A percentile compares a stretch with the other conserved stretches of the same genome.
Conservation (phyloP, 306 rosid genomes). For the Trifolium pratense region DNA sequence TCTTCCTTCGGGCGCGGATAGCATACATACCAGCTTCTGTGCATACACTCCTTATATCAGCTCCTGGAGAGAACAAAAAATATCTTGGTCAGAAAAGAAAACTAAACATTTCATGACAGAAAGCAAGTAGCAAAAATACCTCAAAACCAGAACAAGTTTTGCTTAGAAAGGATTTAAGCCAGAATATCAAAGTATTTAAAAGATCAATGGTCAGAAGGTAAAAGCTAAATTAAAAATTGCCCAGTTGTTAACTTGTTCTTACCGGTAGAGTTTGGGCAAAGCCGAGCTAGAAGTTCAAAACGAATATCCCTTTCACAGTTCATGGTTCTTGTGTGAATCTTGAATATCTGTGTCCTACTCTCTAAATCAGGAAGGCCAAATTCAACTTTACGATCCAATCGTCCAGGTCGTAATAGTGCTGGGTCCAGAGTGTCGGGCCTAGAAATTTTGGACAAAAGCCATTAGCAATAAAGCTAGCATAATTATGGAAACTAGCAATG, state of each 20-base stretch:
- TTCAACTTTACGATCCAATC: conserved; percentile 97
- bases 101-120: not conserved
- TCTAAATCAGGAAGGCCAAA: conserved; percentile 99
- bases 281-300: conserved; percentile 92
- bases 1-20: conserved; percentile 97
- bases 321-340: conserved; percentile 98
- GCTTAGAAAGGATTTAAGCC: not conserved
- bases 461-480: conserved; percentile 5
- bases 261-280: conserved; percentile 99
- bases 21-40: conserved; percentile 99
- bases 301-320: conserved; percentile 96
- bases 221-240: not conserved
- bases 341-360: conserved; percentile 95
- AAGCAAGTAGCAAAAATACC: conserved; percentile 8
- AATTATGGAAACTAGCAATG: conserved; percentile 6
- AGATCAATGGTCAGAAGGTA: conserved; percentile 9
- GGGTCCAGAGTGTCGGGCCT: conserved; percentile 99
- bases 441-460: conserved; percentile 33
- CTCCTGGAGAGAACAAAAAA: conserved; percentile 60
- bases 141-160: too few relatives aligned
- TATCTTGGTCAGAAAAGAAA: conserved; percentile 36
- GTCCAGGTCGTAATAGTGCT: conserved; percentile 91
- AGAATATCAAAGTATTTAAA: conserved; percentile 5
- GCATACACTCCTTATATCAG: conserved; percentile 97
- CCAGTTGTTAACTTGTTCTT: conserved; percentile 36